Percentiles rank a stretch among this genome's conserved stretches.
phyloP scores from a whole-genome alignment of 208 protist genomes.

The Trypanosoma avium region DNA sequence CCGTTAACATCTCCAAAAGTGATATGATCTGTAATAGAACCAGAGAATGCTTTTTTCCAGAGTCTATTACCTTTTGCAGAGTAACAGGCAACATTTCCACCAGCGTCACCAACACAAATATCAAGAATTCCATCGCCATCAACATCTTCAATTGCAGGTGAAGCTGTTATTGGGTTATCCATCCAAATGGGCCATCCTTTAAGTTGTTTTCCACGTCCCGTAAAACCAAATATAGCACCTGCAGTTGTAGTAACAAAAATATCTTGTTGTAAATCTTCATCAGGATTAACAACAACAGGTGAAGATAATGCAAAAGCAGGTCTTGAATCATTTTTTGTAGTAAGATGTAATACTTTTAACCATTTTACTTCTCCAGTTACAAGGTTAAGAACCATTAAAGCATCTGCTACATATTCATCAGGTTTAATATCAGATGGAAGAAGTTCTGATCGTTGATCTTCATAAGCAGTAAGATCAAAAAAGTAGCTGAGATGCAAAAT shows the following conservation, averaged over 20 bases:
- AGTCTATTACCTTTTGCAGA: conserved; percentile 52
- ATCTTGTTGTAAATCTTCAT: conserved; percentile 58
- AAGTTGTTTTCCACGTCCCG: conserved; percentile 40
- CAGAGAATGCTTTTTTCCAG: conserved; percentile 70
- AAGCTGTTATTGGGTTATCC: conserved; percentile 69
- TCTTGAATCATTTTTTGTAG: conserved; percentile 44
- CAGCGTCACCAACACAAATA: conserved; percentile 84
- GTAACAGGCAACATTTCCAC: conserved; percentile 88
- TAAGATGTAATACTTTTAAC: conserved; percentile 81
- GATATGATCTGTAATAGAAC: conserved; percentile 55
- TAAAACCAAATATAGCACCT: conserved; percentile 77
- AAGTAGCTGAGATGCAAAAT: conserved; percentile 92
- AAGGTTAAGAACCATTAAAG: conserved; percentile 82
- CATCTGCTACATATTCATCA: conserved; percentile 87
- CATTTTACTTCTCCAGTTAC: conserved; percentile 83
- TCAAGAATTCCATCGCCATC: conserved; percentile 81
- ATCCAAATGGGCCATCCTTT: conserved; percentile 68
- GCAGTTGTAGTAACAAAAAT: conserved; percentile 76
- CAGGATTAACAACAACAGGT: conserved; percentile 77
- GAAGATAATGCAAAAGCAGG: conserved; percentile 74
- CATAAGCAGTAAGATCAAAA: conserved; percentile 63
- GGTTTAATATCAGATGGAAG: conserved; percentile 44
- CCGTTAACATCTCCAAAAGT: conserved; percentile 91
- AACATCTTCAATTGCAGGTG: conserved; percentile 77
- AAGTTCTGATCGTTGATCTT: conserved; percentile 16